A percentile compares a stretch with the other conserved stretches of the same genome.
phyloP scores from a whole-genome alignment of 306 rosid genomes.

The Citrullus colocynthis region DNA sequence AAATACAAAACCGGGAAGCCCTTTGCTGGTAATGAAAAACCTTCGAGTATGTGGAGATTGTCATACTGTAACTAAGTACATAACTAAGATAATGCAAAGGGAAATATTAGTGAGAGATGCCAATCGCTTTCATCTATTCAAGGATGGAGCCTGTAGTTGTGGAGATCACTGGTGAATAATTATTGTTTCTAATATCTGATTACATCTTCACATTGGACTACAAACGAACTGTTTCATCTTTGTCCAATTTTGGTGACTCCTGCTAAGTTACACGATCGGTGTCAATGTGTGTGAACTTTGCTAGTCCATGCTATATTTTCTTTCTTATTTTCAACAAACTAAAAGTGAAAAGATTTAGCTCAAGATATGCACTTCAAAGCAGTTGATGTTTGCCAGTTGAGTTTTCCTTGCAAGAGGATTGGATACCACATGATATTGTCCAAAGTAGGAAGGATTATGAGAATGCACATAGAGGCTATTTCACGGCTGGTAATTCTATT shows the following conservation, averaged over 20 bases:
- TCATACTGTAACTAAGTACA: slow-evolving; percentile 16
- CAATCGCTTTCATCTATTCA: slow-evolving; percentile 18
- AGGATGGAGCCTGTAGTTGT: slow-evolving; percentile 18
- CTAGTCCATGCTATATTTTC: not conserved
- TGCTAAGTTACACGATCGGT: not conserved
- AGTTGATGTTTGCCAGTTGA: not conserved
- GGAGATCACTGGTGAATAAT: slow-evolving; percentile 15
- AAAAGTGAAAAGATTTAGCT: not conserved
- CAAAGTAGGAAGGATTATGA: not conserved
- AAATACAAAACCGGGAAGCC: slow-evolving; percentile 16
- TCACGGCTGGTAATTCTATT: not conserved
- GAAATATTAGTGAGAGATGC: slow-evolving; percentile 20
- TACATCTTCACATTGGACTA: not conserved
- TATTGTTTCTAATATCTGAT: not conserved
- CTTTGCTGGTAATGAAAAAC: slow-evolving; percentile 18
- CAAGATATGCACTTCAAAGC: not conserved
- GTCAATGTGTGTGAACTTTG: not conserved
- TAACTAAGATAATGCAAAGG: slow-evolving; percentile 14
- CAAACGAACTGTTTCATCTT: not conserved
- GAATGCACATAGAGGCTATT: not conserved
- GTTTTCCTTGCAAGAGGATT: not conserved
- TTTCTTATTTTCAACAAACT: not conserved
- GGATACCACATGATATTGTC: not conserved
- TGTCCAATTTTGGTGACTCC: not conserved
- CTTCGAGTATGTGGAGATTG: slow-evolving; percentile 17